Conservation (phyloP, 2,329 filamentous ascomycete genomes). For the Talaromyces verruculosus region DNA sequence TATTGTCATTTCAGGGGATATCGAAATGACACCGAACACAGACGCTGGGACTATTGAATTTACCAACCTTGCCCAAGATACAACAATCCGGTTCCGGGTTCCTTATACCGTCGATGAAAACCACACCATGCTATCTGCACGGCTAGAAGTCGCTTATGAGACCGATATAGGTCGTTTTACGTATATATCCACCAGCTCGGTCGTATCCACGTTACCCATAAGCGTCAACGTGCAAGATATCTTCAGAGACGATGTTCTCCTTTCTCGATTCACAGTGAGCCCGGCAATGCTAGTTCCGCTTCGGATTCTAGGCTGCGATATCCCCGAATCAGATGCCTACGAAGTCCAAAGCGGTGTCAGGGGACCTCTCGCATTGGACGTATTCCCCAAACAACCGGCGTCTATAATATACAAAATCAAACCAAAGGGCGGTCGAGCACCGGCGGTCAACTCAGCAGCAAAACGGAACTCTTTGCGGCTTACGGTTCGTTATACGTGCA, state of each 20-base stretch:
- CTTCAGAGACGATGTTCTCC: conserved; percentile 79
- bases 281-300: conserved; percentile 75
- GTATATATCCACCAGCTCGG: conserved; percentile 61
- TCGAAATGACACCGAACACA: conserved; percentile 43
- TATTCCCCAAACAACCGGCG: conserved; percentile 80
- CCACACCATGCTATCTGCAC: conserved; percentile 67
- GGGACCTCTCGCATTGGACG: conserved; percentile 51
- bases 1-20: conserved; percentile 43
- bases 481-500: conserved; percentile 70
- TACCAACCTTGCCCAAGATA: conserved; percentile 31
- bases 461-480: conserved; percentile 52
- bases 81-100: conserved; percentile 54
- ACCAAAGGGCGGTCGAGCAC: conserved; percentile 25
- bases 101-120: conserved; percentile 85
- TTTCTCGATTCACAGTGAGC: conserved; percentile 88
- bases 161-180: conserved; percentile 66
- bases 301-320: conserved; percentile 67
- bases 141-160: conserved; percentile 72
- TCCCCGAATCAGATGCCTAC: conserved; percentile 67
- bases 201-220: conserved; percentile 75
- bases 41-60: conserved; percentile 52
- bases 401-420: conserved; percentile 77
- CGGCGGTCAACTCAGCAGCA: conserved; percentile 18
- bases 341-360: conserved; percentile 54
- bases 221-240: conserved; percentile 96